Evolutionary conservation across 495 filamentous ascomycete genomes (phyloP).

Genomic region (Trichocladium uniseriatum): DNA sequence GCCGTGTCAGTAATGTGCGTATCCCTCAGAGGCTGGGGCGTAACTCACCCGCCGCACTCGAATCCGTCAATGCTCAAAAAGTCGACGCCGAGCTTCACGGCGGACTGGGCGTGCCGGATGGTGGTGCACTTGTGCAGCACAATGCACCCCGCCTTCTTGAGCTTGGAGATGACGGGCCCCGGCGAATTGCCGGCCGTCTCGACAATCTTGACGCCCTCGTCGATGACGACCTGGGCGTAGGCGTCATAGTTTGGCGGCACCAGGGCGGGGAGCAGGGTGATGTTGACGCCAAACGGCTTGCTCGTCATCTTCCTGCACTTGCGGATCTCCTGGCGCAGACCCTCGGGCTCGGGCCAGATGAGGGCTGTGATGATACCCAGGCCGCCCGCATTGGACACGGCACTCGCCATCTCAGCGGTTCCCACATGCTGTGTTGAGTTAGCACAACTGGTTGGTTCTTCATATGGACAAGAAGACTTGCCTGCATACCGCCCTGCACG

Average conservation of each 20-base stretch:
- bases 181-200: slow-evolving; percentile 96
- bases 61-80: slow-evolving; percentile 96
- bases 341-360: slow-evolving; percentile 88
- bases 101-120: slow-evolving; percentile 83
- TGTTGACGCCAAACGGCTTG: slow-evolving; percentile 89
- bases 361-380: slow-evolving; percentile 90
- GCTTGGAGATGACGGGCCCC: slow-evolving; percentile 77
- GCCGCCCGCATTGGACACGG: slow-evolving; percentile 91
- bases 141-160: slow-evolving; percentile 69
- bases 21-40: neutral
- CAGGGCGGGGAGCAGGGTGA: slow-evolving; percentile 86
- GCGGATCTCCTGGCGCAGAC: slow-evolving; percentile 86
- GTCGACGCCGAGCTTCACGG: slow-evolving; percentile 90
- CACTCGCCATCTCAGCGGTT: slow-evolving; percentile 85
- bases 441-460: no score
- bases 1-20: neutral
- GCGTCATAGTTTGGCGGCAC: slow-evolving; percentile 85
- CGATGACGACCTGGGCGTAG: slow-evolving; percentile 87
- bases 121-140: slow-evolving; percentile 98
- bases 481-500: slow-evolving; percentile 86
- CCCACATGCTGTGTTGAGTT: slow-evolving; percentile 53
- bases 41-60: slow-evolving; percentile 81
- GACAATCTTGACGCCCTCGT: slow-evolving; percentile 87
- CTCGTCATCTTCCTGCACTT: slow-evolving; percentile 76
- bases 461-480: slow-evolving; percentile 11